Base-by-base conservation (phyloP, 1,139 yeast genomes). In the Yamadazyma triangularis region DNA sequence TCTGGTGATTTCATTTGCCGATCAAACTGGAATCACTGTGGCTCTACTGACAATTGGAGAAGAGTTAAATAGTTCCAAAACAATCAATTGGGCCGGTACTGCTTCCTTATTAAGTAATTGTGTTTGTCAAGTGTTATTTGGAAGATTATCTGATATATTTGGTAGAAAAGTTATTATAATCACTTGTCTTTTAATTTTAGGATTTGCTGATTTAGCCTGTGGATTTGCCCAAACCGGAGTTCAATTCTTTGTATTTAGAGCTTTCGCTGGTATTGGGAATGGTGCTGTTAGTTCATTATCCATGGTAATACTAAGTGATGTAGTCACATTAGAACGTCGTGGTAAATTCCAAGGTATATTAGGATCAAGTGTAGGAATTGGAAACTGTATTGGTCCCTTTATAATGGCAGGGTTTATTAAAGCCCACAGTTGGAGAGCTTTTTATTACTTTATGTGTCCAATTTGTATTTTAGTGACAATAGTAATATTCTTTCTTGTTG, bases 381-480 rank as follows among this genome's bases (percentile, higher is more conserved):
- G 81, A 2, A 71, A 70, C 41, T 69, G 72, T 2, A 44, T 69
- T 13, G 82, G 81, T 1, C 81, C 81, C 0, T 69, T 75, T 35
- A 46, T 75, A 13, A 71, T 73, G 48, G 66, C 76, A 11, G 75
- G 63, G 0, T 70, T 73, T 41, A 59, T 66, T 8, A 50, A 58
- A 22, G 51, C 51, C 25, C 40, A 48, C 13, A 43, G 60, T 19
- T 76, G 82, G 82, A 63, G 78, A 41, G 57, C 63, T 29, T 64
- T 68, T 35, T 75, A 64, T 44, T 70, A 63, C 44, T 50, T 64
- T 12, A 45, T 67, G 40, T 58, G 63, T 9, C 75, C 77, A 0
- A 35, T 68, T 15, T 57, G 63, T 4, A 32, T 56, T 0, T 32
- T 48, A 10, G 57, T 53, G 8, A 41, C 48, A 27, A 33, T 47